Percentiles rank a stretch among this genome's conserved stretches.
Conservation (phyloP, 371 early-diverging fungal species). For the Blakeslea trispora region DNA sequence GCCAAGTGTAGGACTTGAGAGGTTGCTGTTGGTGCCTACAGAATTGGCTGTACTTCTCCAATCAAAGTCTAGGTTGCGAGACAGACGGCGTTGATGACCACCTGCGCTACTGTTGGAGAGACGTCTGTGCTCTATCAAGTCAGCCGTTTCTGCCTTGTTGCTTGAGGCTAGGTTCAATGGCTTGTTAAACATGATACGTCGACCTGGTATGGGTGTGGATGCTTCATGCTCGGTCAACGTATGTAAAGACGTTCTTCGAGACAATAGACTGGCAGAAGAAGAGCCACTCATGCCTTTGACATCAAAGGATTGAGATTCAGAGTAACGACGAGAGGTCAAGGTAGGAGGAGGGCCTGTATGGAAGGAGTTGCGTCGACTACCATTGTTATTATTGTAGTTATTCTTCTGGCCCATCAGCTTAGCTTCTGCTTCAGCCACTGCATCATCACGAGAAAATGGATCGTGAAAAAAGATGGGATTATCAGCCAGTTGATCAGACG, state of each 20-base stretch:
- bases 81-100: conserved; percentile 34
- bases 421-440: conserved; percentile 54
- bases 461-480: conserved; percentile 7
- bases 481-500: conserved; percentile 3
- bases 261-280: conserved; percentile 1
- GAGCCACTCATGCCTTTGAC: not conserved
- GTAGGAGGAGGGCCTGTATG: conserved; percentile 6
- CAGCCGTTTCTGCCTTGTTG: not conserved
- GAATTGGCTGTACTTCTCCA: conserved; percentile 31
- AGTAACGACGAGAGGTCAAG: conserved; percentile 30
- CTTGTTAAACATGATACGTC: conserved; percentile 36
- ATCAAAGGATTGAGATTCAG: conserved; percentile 32
- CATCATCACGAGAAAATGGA: conserved; percentile 35
- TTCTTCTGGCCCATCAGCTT: conserved; percentile 44
- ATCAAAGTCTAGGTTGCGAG: conserved; percentile 44
- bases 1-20: not conserved
- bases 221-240: conserved; percentile 36
- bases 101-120: conserved; percentile 1
- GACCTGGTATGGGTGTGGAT: not conserved
- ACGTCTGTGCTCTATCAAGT: conserved; percentile 8
- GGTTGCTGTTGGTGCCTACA: not conserved
- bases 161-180: conserved; percentile 33
- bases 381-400: conserved; percentile 8
- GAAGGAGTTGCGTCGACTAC: conserved; percentile 2
- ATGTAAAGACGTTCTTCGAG: conserved; percentile 17